phyloP scores from a whole-genome alignment of 2,329 filamentous ascomycete genomes.

The Pseudogymnoascus sp. region DNA sequence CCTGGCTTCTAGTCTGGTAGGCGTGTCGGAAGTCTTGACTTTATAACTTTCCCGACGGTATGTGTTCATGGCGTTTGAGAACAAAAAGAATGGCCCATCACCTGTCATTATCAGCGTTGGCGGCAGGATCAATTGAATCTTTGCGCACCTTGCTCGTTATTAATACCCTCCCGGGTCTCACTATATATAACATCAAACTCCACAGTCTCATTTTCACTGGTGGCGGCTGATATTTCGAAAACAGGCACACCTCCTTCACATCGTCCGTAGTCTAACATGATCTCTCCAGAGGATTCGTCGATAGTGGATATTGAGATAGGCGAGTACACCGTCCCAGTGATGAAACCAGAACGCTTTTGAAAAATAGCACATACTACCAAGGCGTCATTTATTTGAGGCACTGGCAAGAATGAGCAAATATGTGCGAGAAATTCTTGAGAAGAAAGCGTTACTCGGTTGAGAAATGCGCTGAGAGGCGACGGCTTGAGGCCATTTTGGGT shows the following conservation, averaged over 20 bases:
- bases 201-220: conserved; percentile 13
- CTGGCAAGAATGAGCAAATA: not conserved
- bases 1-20: conserved; percentile 11
- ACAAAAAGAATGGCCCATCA: conserved; percentile 21
- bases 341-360: not conserved
- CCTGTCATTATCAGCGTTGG: conserved; percentile 13
- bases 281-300: conserved; percentile 8
- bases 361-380: not conserved
- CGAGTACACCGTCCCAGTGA: not conserved
- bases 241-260: conserved; percentile 20
- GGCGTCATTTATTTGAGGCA: not conserved
- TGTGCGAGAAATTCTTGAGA: not conserved
- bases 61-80: conserved; percentile 23
- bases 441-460: not conserved
- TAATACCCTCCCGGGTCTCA: conserved; percentile 18
- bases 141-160: conserved; percentile 14
- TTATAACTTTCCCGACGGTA: conserved; percentile 16
- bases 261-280: conserved; percentile 18
- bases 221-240: conserved; percentile 14
- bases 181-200: conserved; percentile 20
- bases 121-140: not conserved
- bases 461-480: not conserved
- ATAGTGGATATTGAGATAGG: not conserved
- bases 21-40: conserved; percentile 13
- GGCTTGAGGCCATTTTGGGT: not conserved